Evolutionary conservation across 2,329 filamentous ascomycete genomes (phyloP).

Genomic region (Colletotrichum sp.): DNA sequence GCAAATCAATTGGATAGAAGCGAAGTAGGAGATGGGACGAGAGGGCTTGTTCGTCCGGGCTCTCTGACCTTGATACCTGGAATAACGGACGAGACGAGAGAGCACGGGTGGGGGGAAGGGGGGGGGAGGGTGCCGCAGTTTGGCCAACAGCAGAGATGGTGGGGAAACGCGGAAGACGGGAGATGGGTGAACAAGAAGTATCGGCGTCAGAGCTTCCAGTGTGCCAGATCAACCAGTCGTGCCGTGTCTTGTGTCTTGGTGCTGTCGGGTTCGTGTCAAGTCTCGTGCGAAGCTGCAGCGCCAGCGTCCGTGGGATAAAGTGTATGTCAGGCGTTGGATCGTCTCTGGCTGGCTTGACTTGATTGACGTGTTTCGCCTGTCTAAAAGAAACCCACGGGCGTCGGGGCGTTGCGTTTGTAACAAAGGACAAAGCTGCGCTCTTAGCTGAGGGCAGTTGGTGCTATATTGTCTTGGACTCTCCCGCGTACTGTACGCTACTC

Average conservation of each 20-base stretch:
- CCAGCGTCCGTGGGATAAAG: constrained; percentile 5
- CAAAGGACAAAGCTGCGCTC: not conserved
- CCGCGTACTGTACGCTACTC: not conserved
- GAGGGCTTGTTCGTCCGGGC: constrained; percentile 14
- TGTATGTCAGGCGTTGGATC: not conserved
- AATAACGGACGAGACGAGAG: not conserved
- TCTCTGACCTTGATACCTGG: constrained; percentile 12
- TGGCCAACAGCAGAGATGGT: constrained; percentile 4
- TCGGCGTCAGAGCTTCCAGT: not conserved
- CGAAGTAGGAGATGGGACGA: constrained; percentile 13
- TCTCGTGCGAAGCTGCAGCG: not conserved
- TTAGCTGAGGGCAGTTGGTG: not conserved
- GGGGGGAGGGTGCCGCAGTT: not conserved
- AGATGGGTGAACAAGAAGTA: constrained; percentile 14
- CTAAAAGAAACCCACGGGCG: not conserved
- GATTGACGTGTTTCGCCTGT: not conserved
- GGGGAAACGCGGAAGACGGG: constrained; percentile 7
- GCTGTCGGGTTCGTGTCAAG: not conserved
- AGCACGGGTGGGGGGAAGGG: not conserved
- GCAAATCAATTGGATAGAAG: not conserved
- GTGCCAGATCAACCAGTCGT: not conserved
- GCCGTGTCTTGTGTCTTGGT: not conserved
- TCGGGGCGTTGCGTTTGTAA: constrained; percentile 6
- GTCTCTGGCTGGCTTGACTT: not conserved
- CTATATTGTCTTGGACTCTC: not conserved